Conservation (phyloP, 2,329 filamentous ascomycete species). For the Kalaharituber pfeilii region DNA sequence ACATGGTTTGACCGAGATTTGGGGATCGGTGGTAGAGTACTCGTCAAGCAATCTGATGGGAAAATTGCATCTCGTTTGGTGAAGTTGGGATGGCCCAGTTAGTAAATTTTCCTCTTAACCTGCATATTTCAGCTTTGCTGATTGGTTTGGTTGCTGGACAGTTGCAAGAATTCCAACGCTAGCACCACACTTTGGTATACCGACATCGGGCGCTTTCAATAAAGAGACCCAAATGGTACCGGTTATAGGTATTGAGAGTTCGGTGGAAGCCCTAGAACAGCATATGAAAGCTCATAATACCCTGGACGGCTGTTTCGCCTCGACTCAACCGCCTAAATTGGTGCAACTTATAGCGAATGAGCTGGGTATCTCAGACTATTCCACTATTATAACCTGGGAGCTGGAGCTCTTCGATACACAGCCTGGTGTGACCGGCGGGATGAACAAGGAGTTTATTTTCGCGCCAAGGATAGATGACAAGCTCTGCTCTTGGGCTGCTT, state of each 20-base stretch:
- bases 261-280: conserved; percentile 21
- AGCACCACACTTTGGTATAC: conserved; percentile 80
- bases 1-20: conserved; percentile 98
- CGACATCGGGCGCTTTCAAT: conserved; percentile 50
- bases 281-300: conserved; percentile 30
- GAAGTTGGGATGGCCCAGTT: conserved; percentile 67
- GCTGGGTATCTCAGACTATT: conserved; percentile 55
- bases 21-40: conserved; percentile 71
- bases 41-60: conserved; percentile 56
- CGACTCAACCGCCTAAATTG: conserved; percentile 69
- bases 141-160: conserved; percentile 12
- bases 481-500: conserved; percentile 82
- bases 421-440: conserved; percentile 62
- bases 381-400: conserved; percentile 83
- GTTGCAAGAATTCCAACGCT: conserved; percentile 80
- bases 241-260: conserved; percentile 63
- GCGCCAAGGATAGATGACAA: conserved; percentile 94
- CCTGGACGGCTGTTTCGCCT: conserved; percentile 52
- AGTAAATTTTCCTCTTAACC: background rate
- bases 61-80: conserved; percentile 71
- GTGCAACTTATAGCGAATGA: conserved; percentile 66
- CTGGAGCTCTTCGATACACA: conserved; percentile 86
- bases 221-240: conserved; percentile 86
- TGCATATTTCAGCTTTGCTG: conserved; percentile 1
- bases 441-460: conserved; percentile 88